Conservation (phyloP, 371 early-diverging fungal species). For the Funneliformis caledonium region DNA sequence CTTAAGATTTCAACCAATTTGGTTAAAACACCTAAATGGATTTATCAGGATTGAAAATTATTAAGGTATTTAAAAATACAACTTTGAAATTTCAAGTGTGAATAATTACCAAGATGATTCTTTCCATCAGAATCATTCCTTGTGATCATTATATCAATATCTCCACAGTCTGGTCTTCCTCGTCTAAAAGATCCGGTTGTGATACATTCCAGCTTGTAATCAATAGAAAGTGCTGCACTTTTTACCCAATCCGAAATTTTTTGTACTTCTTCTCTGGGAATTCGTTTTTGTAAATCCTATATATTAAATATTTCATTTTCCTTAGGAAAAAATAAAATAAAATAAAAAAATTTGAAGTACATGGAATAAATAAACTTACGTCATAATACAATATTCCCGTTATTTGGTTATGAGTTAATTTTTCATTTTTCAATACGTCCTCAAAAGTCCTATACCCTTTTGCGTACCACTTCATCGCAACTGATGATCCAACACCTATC, state of each 20-base stretch:
- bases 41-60: neutral
- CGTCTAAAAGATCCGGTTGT: conserved; percentile 5
- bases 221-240: neutral
- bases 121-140: conserved; percentile 14
- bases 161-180: neutral
- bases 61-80: neutral
- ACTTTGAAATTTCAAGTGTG: neutral
- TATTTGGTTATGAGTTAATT: conserved; percentile 9
- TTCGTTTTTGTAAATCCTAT: conserved; percentile 12
- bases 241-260: conserved; percentile 8
- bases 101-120: conserved; percentile 1
- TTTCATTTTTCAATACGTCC: neutral
- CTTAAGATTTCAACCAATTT: neutral
- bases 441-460: conserved; percentile 15
- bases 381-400: neutral
- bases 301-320: neutral
- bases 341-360: neutral
- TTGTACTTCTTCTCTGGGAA: conserved; percentile 7
- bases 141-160: conserved; percentile 26
- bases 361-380: neutral
- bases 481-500: conserved; percentile 1
- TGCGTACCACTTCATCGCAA: conserved; percentile 20
- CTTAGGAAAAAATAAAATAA: neutral
- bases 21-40: neutral
- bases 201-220: neutral